Evolutionary conservation across 2,329 filamentous ascomycete species (phyloP).

Genomic region (Pseudogymnoascus sp.): DNA sequence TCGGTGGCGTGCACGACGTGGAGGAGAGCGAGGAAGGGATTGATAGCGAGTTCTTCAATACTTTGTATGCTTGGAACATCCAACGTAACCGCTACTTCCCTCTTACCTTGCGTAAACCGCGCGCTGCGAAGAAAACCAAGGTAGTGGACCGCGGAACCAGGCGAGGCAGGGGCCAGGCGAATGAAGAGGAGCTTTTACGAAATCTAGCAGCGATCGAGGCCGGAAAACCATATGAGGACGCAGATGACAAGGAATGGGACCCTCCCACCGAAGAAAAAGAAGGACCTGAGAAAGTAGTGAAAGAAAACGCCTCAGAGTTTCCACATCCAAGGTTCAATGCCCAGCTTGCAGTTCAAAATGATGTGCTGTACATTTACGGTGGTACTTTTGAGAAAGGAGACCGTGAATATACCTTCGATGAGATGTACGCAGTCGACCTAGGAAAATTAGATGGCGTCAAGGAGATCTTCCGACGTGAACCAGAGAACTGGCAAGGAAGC

Average conservation of each 20-base stretch:
- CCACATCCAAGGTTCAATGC: conserved; percentile 89
- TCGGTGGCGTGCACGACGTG: conserved; percentile 90
- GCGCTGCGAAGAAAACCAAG: conserved; percentile 51
- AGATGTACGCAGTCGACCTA: conserved; percentile 88
- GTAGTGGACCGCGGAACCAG: conserved; percentile 50
- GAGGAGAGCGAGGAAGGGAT: conserved; percentile 90
- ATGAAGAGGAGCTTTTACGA: conserved; percentile 80
- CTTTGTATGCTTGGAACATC: conserved; percentile 85
- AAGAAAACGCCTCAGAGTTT: conserved; percentile 67
- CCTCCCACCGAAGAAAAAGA: conserved; percentile 41
- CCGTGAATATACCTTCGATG: conserved; percentile 90
- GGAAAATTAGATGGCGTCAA: conserved; percentile 91
- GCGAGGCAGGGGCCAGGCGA: conserved; percentile 72
- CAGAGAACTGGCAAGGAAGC: conserved; percentile 73
- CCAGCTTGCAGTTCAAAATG: conserved; percentile 81
- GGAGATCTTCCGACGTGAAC: conserved; percentile 77
- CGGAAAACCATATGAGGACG: conserved; percentile 53
- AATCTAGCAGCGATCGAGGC: conserved; percentile 81
- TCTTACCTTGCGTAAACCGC: conserved; percentile 64
- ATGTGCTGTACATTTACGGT: conserved; percentile 87
- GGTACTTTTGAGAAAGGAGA: conserved; percentile 95
- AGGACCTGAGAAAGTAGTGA: conserved; percentile 47
- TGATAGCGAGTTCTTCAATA: conserved; percentile 95
- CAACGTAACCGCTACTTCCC: conserved; percentile 94
- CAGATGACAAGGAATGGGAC: conserved; percentile 41